These are phyloP conservation scores for Buxus sempervirens DNA, from an alignment of 164 flowering plant species.

Conservation along the genomic window DNA sequence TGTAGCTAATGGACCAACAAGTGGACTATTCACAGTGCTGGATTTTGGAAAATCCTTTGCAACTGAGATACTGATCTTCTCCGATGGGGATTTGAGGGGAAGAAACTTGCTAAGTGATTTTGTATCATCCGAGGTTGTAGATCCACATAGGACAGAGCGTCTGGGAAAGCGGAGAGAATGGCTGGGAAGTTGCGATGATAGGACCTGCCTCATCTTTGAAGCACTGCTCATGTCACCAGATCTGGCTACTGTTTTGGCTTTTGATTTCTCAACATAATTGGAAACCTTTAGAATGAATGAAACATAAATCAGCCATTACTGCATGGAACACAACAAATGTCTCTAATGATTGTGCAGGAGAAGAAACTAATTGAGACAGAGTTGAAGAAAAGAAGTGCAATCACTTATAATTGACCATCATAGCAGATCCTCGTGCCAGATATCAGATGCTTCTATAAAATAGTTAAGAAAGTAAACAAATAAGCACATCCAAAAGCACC, in stretches of 20 bases:
- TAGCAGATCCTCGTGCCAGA: no score
- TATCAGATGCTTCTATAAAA: no score
- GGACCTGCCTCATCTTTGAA: slow-evolving; percentile 44
- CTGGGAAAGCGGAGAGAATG: slow-evolving; percentile 44
- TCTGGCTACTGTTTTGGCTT: slow-evolving; percentile 48
- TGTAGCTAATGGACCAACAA: slow-evolving; percentile 31
- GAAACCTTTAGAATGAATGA: slow-evolving; percentile 40
- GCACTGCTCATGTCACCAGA: slow-evolving; percentile 35
- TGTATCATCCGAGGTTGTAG: slow-evolving; percentile 41
- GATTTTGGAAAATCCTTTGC: slow-evolving; percentile 45
- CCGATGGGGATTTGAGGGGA: slow-evolving; percentile 69
- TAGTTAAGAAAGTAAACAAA: no score
- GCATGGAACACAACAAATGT: background rate
- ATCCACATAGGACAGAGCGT: slow-evolving; percentile 45
- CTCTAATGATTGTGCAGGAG: background rate
- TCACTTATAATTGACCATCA: background rate
- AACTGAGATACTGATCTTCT: slow-evolving; percentile 49
- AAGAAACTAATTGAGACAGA: background rate
- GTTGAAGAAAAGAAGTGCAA: background rate
- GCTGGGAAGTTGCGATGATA: slow-evolving; percentile 33
- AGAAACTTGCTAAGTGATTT: slow-evolving; percentile 61
- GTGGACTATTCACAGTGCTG: slow-evolving; percentile 30
- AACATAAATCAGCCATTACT: background rate
- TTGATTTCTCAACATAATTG: slow-evolving; percentile 64
- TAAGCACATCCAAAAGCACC: no score